Conservation (phyloP, 2,329 filamentous ascomycete species). For the Clarireedia paspali region DNA sequence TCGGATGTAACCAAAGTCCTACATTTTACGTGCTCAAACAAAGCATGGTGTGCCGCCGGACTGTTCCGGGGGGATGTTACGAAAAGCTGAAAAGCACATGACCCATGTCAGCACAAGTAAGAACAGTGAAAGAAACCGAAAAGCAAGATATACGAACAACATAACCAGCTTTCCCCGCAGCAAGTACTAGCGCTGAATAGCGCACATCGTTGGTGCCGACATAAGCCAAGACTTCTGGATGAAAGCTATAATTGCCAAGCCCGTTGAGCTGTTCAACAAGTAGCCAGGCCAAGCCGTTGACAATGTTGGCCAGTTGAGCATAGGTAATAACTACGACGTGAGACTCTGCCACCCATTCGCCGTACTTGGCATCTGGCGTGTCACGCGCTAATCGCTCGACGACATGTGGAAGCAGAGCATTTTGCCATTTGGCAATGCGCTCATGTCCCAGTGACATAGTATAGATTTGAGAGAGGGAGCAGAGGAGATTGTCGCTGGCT, state of each 20-base stretch:
- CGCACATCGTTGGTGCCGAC: conserved; percentile 26
- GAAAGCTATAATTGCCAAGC: conserved; percentile 18
- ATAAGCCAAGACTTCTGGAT: conserved; percentile 34
- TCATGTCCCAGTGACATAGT: not conserved
- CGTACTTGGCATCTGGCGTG: not conserved
- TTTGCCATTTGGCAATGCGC: not conserved
- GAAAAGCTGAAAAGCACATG: conserved; percentile 18
- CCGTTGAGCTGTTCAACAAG: not conserved
- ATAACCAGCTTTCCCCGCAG: not conserved
- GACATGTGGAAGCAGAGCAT: not conserved
- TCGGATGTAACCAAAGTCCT: not conserved
- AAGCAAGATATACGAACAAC: not conserved
- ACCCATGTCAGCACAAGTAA: conserved; percentile 27
- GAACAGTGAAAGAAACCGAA: not conserved
- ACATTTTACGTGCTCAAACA: not conserved
- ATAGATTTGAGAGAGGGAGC: not conserved
- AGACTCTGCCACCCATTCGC: not conserved
- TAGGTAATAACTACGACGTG: not conserved
- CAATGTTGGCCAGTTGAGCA: not conserved
- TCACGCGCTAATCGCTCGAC: not conserved
- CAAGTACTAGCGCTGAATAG: not conserved
- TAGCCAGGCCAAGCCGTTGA: conserved; percentile 3
- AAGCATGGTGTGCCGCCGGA: not conserved
- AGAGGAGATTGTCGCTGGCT: not conserved
- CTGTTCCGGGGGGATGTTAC: not conserved